Evolutionary conservation across 2,329 filamentous ascomycete genomes (phyloP), one percentile per base, ranked within the genome.

Genomic region (Trichoderma sp.): DNA sequence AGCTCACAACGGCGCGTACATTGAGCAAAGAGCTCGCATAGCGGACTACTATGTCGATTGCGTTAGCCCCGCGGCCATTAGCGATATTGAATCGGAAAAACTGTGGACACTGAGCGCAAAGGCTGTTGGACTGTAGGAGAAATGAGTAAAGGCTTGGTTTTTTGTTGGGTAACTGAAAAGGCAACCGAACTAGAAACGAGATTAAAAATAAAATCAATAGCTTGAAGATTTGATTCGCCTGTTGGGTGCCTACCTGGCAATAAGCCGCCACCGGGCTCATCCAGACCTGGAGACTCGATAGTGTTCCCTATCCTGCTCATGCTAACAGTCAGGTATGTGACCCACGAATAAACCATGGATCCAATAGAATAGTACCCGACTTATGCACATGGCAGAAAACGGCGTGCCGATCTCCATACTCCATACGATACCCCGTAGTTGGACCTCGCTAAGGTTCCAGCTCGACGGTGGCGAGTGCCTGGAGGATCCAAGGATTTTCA

Each of bases 101-200:
- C 73, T 85, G 47, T 86, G 83, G 84, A 76, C 77, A 55, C 55
- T 84, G 58, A 84, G 81, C n/a, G 81, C 84, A 76, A 74, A 81
- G 71, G 72, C 85, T 60, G 82, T 84, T n/a, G 78, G 76, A 0
- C 5, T 64, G 33, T 64, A 63, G 27, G 76, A 83, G 68, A 75
- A 79, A 67, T 83, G 83, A 71, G 64, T 49, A 21, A 49, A 65
- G 7, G 77, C 76, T n/a, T 78, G 49, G 4, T 2, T 1, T 5
- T 11, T 24, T 4, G 37, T 52, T 21, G 21, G 47, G 47, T 49
- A 49, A 24, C 47, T 24, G n/a, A 6, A 24, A 24, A 43, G n/a
- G n/a, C 16, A 43, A 43, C 4, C 40, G 13, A n/a, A 43, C 10
- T n/a, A 43, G 16, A 43, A 19, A 35, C 33, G 11, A n/a, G 16